Evolutionary conservation across 192 early-diverging fungal species (phyloP), one percentile per base, ranked within the genome.

Genomic region (Coemansia sp.): DNA sequence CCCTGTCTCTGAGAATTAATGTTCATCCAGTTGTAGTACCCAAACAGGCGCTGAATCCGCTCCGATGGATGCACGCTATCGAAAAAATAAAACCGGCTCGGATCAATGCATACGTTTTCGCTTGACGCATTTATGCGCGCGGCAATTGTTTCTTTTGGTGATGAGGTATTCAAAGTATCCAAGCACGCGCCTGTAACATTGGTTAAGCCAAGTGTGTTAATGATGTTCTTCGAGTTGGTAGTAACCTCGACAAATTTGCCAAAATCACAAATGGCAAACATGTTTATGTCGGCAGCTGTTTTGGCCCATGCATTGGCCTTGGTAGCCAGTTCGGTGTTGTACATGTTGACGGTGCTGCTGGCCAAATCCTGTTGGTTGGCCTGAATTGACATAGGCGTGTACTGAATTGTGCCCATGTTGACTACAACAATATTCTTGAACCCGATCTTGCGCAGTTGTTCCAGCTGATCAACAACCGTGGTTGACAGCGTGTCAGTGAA

Each of bases 391-490:
- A 69, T 62, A 3, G 73, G 73, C 6, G 73, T 69, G 51, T 62
- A 65, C 61, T 75, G 73, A 26, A 75, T 69, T 7, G 73, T 67
- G 3, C 67, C 67, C 43, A 75, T 3, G 48, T 69, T 69, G 63
- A 59, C 31, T 1, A 75, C 73, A 6, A 65, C 16, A 25, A 75
- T 75, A 54, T 69, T 68, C 31, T 63, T 59, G 64, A 69, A 75
- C 2, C 73, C 73, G 51, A 69, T 66, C 4, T 49, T 26, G 41
- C 62, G 62, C 11, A 75, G 53, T 29, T 75, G 67, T n/a, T 75
- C 64, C 14, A 74, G 50, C 57, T 74, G 71, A 21, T 26, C 7
- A 19, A 74, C 57, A 3, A 74, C 61, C 0, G 65, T 64, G 4
- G 27, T 54, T 2, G 65, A 47, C 39, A 74, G 51, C 0, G 67